Conservation (phyloP, 306 rosid genomes). For the Parietaria judaica region DNA sequence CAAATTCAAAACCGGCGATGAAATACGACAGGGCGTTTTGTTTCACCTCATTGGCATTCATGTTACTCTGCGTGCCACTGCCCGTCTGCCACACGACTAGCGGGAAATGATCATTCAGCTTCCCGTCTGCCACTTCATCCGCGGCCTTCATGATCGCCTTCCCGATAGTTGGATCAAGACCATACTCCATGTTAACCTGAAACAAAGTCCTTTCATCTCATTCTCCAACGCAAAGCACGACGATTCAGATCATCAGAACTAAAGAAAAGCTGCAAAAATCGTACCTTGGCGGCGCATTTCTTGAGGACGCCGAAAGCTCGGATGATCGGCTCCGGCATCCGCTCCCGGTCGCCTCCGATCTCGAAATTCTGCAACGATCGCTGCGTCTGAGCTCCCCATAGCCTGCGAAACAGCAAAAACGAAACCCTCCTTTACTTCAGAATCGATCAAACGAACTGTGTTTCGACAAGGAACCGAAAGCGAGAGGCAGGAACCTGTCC, state of each 20-base stretch:
- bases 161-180: conserved; percentile 79
- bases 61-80: conserved; percentile 97
- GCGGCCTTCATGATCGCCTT: conserved; percentile 91
- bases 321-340: conserved; percentile 94
- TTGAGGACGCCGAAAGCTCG: conserved; percentile 90
- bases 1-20: background rate
- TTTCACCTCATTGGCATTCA: conserved; percentile 92
- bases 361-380: conserved; percentile 91
- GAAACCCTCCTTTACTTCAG: background rate
- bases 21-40: background rate
- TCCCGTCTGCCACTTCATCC: conserved; percentile 95
- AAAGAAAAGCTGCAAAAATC: background rate
- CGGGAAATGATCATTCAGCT: conserved; percentile 86
- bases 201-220: background rate
- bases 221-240: background rate
- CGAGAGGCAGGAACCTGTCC: conserved; percentile 44
- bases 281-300: conserved; percentile 86
- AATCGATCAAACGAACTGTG: background rate
- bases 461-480: background rate
- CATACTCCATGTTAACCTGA: conserved; percentile 87
- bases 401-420: conserved; percentile 25
- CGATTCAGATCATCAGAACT: background rate
- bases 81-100: conserved; percentile 99
- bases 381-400: conserved; percentile 99
- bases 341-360: conserved; percentile 91